These are phyloP conservation scores for Zychaea mexicana DNA, from an alignment of 371 early-diverging fungal species.

Conservation along the genomic window DNA sequence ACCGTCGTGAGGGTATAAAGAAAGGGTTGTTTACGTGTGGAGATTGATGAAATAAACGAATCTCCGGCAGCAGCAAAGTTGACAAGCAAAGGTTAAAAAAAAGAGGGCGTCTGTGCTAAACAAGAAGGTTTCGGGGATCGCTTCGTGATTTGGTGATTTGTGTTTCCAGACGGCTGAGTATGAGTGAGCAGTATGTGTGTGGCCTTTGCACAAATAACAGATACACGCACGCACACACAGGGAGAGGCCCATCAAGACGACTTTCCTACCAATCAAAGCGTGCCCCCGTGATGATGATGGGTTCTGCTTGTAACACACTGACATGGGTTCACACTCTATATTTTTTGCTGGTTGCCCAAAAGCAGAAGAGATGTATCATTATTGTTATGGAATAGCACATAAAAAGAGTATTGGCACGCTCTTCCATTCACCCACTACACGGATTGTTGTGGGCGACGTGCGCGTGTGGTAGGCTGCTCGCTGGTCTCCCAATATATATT, in stretches of 20 bases:
- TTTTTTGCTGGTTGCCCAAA: neutral
- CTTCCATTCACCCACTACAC: neutral
- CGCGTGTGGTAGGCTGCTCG: neutral
- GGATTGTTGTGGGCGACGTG: neutral
- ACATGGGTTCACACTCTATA: neutral
- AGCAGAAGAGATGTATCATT: neutral
- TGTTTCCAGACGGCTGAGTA: neutral
- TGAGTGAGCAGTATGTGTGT: neutral
- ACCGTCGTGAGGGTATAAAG: neutral
- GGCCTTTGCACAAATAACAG: constrained; percentile 2
- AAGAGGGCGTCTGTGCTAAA: neutral
- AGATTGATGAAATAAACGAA: neutral
- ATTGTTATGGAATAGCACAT: neutral
- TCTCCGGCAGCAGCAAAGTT: constrained; percentile 1
- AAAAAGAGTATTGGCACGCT: neutral
- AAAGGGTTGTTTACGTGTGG: neutral
- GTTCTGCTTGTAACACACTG: neutral
- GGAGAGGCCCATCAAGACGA: constrained; percentile 3
- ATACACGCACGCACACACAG: no score
- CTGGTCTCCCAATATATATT: constrained; percentile 2
- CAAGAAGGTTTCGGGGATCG: neutral
- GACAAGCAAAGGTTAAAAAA: neutral
- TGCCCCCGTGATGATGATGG: constrained; percentile 3
- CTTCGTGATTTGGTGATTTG: neutral
- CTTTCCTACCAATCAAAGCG: constrained; percentile 7